Evolutionary conservation across 2,329 filamentous ascomycete species (phyloP), one percentile per base, ranked within the genome.

Genomic region (Coniochaeta ligniaria): DNA sequence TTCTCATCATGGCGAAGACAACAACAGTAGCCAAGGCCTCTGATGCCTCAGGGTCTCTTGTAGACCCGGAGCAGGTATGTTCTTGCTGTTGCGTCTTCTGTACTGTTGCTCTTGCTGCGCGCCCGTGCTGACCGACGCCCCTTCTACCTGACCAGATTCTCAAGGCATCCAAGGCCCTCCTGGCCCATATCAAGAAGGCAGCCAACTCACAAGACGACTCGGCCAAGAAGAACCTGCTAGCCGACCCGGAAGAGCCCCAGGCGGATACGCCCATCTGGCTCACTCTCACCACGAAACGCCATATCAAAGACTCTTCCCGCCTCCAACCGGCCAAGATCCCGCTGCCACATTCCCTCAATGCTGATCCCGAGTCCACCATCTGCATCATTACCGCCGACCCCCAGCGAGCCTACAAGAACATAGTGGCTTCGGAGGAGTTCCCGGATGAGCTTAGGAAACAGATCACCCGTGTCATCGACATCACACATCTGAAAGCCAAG

Each of bases 331-430:
- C 84, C 73, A 96, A 94, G 77, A 91, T 97, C 69, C 68, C 80
- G 66, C 80, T 96, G 59, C 91, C 92, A 56, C 87, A 96, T 75
- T 81, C 90, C 11, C 83, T 96, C 64, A 87, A 90, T 76, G 79
- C 83, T 65, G 83, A 86, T 65, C 77, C 83, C 60, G 83, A 83
- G 60, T 78, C 86, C 61, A 89, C 86, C 67, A 84, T 97, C 75
- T 97, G 93, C 76, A 80, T 97, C 63, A 96, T 69, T 61, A 70
- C 68, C 50, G 91, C 92, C 67, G 83, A 86, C 69, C 85, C 85
- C 26, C 92, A 96, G 81, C 86, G 92, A 65, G 83, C 86, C 60
- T 96, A 95, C 83, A 98, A 98, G 80, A 89, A 98, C 74, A 82
- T 96, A 54, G 83, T 97, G 64, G 87, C 86, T 58, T 85, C 88